These are phyloP conservation scores for Globisporangium middletonii DNA, from an alignment of 352 stramenopile genomes.

Conservation along the genomic window DNA sequence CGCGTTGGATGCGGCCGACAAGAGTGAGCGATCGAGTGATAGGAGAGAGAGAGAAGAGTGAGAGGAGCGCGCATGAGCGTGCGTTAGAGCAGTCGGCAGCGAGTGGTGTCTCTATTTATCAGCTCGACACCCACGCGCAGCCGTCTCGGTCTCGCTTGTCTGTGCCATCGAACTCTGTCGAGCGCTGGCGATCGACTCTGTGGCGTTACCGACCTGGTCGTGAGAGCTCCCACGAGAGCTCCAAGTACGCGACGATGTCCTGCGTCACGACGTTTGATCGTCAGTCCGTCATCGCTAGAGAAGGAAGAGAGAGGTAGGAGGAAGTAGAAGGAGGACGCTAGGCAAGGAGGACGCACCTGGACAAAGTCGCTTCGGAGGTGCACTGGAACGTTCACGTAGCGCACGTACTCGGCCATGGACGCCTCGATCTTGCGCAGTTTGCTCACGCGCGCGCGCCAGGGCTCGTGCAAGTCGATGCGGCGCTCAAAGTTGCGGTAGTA, in stretches of 20 bases:
- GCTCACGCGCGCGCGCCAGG: slow-evolving; percentile 58
- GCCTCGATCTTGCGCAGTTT: slow-evolving; percentile 73
- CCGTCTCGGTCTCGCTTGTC: not conserved
- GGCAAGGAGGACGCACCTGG: slow-evolving; percentile 23
- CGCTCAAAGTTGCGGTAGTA: slow-evolving; percentile 80
- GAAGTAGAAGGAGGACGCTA: not conserved
- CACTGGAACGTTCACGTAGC: slow-evolving; percentile 53
- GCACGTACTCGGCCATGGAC: slow-evolving; percentile 63
- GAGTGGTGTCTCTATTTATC: slow-evolving; percentile 2
- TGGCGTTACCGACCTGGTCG: slow-evolving; percentile 1
- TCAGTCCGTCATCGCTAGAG: not conserved
- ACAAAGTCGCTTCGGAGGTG: slow-evolving; percentile 51
- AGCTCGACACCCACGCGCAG: not conserved
- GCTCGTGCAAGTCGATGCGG: slow-evolving; percentile 60
- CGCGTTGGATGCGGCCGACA: too few species aligned
- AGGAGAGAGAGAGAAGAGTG: not conserved
- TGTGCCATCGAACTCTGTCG: not conserved
- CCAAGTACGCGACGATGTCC: slow-evolving; percentile 26
- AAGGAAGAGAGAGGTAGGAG: too few species aligned
- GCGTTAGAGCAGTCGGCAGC: not conserved
- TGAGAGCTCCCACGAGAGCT: slow-evolving; percentile 23
- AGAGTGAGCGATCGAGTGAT: not conserved
- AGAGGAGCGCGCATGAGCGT: not conserved
- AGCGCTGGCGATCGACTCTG: too few species aligned
- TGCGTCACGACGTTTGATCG: not conserved